These are phyloP conservation scores for Zymoseptoria ardabiliae DNA, from an alignment of 2,329 filamentous ascomycete genomes.

Conservation along the genomic window DNA sequence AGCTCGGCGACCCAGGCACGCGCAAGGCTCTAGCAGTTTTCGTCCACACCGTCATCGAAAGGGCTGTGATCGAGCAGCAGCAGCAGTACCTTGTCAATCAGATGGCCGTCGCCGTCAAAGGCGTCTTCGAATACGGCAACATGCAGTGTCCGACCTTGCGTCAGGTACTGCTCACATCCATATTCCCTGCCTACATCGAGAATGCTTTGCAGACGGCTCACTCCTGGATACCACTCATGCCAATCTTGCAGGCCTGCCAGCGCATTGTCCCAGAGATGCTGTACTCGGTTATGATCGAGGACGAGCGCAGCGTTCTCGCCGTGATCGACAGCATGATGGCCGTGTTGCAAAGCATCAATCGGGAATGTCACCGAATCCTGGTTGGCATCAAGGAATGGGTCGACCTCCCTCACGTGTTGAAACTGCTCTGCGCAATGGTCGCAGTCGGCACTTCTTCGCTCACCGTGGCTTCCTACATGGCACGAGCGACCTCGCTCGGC, in stretches of 20 bases:
- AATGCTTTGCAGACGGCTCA: constrained; percentile 37
- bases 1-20: constrained; percentile 41
- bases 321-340: constrained; percentile 7
- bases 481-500: constrained; percentile 6
- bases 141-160: constrained; percentile 38
- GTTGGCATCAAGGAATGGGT: constrained; percentile 7
- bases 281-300: constrained; percentile 39
- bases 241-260: constrained; percentile 44
- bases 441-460: constrained; percentile 10
- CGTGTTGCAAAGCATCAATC: constrained; percentile 13
- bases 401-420: constrained; percentile 11
- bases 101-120: constrained; percentile 43
- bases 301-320: constrained; percentile 31
- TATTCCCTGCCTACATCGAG: constrained; percentile 53
- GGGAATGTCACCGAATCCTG: constrained; percentile 8
- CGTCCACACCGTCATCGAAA: constrained; percentile 52
- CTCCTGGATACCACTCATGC: constrained; percentile 47
- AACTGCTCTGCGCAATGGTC: constrained; percentile 8
- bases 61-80: constrained; percentile 51
- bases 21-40: constrained; percentile 52
- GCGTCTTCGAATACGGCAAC: constrained; percentile 36
- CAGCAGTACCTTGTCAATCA: constrained; percentile 51
- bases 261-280: constrained; percentile 39
- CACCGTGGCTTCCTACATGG: constrained; percentile 7
- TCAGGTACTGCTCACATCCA: constrained; percentile 44